Evolutionary conservation across 2,329 filamentous ascomycete genomes (phyloP).

Genomic region (Fusarium burgessii): DNA sequence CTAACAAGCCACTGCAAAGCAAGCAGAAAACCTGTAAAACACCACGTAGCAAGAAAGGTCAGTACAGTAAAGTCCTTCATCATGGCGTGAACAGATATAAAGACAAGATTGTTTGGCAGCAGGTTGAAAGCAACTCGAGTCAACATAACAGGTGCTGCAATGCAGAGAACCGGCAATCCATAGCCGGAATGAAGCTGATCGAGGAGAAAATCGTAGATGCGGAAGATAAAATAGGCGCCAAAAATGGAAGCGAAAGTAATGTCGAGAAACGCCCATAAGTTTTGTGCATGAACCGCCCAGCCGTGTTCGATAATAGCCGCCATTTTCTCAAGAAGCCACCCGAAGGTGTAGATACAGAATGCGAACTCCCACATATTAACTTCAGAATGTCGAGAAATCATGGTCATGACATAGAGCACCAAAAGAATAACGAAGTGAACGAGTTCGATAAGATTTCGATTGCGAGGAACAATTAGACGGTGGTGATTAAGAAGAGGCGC

Average conservation of each 20-base stretch:
- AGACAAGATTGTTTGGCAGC: conserved; percentile 80
- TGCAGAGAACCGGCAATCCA: conserved; percentile 73
- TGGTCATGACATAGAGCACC: conserved; percentile 71
- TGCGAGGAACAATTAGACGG: conserved; percentile 76
- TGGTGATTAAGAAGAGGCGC: conserved; percentile 78
- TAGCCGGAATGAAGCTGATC: conserved; percentile 62
- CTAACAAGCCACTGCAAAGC: conserved; percentile 73
- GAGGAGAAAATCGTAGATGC: conserved; percentile 66
- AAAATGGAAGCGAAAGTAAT: conserved; percentile 76
- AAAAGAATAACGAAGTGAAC: conserved; percentile 74
- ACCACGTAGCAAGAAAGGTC: conserved; percentile 74
- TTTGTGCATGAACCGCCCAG: conserved; percentile 77
- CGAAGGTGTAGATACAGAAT: conserved; percentile 73
- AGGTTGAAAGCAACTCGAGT: conserved; percentile 79
- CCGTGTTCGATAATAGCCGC: conserved; percentile 74
- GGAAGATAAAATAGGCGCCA: conserved; percentile 68
- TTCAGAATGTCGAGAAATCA: conserved; percentile 66
- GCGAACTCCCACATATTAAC: conserved; percentile 66
- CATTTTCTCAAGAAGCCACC: conserved; percentile 76
- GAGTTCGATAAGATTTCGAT: conserved; percentile 74
- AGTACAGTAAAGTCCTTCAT: conserved; percentile 78
- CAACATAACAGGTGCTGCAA: conserved; percentile 76
- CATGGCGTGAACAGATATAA: conserved; percentile 79
- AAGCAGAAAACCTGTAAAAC: conserved; percentile 78
- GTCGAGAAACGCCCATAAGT: conserved; percentile 80